Conservation (phyloP, 805 yeast genomes). For the Wickerhamiella alocasiicola region DNA sequence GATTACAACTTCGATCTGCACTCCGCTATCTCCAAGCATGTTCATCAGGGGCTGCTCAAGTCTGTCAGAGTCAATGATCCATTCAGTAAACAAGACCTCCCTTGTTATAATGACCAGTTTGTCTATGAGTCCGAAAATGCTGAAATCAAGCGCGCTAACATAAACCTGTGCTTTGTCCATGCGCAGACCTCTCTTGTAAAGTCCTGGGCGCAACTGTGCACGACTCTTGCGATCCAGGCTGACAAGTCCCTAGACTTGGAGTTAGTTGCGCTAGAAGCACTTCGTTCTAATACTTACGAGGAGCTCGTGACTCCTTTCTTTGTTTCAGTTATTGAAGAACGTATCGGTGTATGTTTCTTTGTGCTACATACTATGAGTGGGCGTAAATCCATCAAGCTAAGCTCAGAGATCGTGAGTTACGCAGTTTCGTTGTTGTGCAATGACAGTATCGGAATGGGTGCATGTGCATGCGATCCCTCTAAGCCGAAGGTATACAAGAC, state of each 20-base stretch:
- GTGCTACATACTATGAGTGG: constrained; percentile 20
- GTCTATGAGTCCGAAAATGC: constrained; percentile 43
- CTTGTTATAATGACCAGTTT: constrained; percentile 38
- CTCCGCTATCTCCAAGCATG: background rate
- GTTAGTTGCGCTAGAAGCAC: constrained; percentile 35
- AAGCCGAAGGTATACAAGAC: constrained; percentile 23
- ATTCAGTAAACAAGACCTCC: background rate
- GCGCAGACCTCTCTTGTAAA: constrained; percentile 60
- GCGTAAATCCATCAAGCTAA: background rate
- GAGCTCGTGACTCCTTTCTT: constrained; percentile 40
- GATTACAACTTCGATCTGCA: constrained; percentile 11
- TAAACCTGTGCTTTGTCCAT: constrained; percentile 48
- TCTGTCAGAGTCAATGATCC: background rate
- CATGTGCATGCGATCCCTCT: constrained; percentile 15
- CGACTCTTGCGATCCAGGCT: constrained; percentile 38
- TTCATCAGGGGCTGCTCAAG: background rate
- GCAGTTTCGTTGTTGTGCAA: background rate
- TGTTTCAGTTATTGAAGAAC: constrained; percentile 41
- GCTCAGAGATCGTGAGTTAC: background rate
- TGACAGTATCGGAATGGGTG: constrained; percentile 7
- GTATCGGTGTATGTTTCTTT: constrained; percentile 57
- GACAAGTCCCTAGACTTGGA: constrained; percentile 23
- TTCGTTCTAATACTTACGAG: constrained; percentile 37
- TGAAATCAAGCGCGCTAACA: constrained; percentile 33
- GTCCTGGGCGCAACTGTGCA: constrained; percentile 65